Percentiles rank a stretch among this genome's conserved stretches.
Evolutionary conservation across 805 yeast genomes (phyloP).

Genomic region (Maudiozyma barnettii): DNA sequence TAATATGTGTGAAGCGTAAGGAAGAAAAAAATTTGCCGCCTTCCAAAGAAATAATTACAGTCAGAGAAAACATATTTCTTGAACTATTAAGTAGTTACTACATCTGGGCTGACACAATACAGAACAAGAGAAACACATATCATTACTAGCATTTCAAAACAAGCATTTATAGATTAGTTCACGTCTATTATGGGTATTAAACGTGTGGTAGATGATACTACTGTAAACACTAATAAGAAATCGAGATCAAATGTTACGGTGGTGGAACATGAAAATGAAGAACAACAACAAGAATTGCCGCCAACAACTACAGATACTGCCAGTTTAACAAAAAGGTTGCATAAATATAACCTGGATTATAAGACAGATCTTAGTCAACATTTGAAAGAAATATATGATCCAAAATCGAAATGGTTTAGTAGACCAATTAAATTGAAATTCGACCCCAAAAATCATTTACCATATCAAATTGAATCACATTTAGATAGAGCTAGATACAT

Average conservation of each 20-base stretch:
- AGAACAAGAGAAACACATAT: no score
- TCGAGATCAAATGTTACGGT: neutral
- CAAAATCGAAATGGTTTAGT: conserved; percentile 32
- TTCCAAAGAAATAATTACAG: no score
- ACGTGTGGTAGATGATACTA: neutral
- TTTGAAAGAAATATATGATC: conserved; percentile 21
- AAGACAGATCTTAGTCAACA: conserved; percentile 34
- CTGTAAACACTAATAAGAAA: neutral
- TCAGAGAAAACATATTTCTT: no score
- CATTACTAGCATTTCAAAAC: no score
- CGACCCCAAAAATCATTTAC: conserved; percentile 39
- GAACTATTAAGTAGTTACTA: no score
- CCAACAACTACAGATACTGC: no score
- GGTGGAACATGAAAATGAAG: no score
- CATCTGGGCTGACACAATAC: no score
- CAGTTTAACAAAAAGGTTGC: neutral
- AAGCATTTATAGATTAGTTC: no score
- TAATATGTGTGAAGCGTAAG: no score
- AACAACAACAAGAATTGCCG: no score
- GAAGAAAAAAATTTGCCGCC: no score
- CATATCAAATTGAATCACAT: conserved; percentile 66
- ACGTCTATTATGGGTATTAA: neutral
- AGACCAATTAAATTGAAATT: conserved; percentile 28
- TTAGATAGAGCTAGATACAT: conserved; percentile 65
- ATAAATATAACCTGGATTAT: conserved; percentile 41